phyloP scores from a whole-genome alignment of 2,329 filamentous ascomycete genomes.

The Exophiala oligosperma region DNA sequence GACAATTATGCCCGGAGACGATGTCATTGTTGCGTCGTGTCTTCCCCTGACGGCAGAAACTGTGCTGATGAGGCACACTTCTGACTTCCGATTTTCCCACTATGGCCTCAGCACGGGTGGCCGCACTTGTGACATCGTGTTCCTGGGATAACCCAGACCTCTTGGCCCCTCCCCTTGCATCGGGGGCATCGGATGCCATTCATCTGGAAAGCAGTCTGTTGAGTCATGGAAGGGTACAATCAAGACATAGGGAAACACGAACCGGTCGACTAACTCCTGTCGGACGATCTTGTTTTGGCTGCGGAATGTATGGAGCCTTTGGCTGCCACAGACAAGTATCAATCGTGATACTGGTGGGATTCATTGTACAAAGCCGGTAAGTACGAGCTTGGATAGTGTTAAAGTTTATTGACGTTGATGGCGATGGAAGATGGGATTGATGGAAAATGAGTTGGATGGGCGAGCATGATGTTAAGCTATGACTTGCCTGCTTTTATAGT shows the following conservation, averaged over 20 bases:
- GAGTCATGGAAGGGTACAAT: not conserved
- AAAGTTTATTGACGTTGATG: no score
- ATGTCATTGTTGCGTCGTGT: not conserved
- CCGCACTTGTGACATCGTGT: conserved; percentile 46
- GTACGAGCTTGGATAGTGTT: not conserved
- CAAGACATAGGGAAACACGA: not conserved
- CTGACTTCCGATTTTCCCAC: not conserved
- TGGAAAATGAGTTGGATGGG: not conserved
- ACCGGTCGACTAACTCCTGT: not conserved
- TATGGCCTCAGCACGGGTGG: conserved; percentile 32
- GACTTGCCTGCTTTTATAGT: not conserved
- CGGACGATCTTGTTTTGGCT: not conserved
- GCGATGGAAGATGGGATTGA: no score
- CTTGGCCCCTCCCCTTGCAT: conserved; percentile 37
- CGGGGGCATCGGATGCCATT: conserved; percentile 45
- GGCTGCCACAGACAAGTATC: not conserved
- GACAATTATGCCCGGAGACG: no score
- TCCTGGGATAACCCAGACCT: conserved; percentile 49
- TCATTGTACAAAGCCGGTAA: not conserved
- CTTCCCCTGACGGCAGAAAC: not conserved
- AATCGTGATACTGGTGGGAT: not conserved
- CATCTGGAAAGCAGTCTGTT: conserved; percentile 36
- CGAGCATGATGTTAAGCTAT: not conserved
- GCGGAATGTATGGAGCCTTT: not conserved
- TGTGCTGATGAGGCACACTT: not conserved